Evolutionary conservation across 2,329 filamentous ascomycete species (phyloP).

Genomic region (Chaetothyriales sp.): DNA sequence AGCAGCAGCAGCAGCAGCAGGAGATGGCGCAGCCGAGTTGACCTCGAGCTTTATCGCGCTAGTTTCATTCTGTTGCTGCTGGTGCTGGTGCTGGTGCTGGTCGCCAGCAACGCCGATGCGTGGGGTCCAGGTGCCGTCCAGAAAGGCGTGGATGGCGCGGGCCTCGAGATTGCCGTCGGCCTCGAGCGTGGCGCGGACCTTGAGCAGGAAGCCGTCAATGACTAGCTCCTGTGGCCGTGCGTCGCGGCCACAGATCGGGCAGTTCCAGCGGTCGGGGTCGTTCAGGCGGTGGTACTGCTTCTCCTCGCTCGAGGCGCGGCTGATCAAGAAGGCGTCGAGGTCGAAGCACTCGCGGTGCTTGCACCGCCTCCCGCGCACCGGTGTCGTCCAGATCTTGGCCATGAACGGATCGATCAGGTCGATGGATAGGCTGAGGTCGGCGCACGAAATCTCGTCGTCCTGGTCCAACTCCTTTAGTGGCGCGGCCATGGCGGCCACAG

Average conservation of each 20-base stretch:
- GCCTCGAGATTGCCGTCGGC: conserved; percentile 35
- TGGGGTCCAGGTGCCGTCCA: conserved; percentile 49
- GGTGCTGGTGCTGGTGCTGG: not conserved
- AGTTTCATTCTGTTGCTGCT: not conserved
- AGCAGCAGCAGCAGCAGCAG: too few species aligned
- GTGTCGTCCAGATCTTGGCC: conserved; percentile 50
- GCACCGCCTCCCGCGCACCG: conserved; percentile 58
- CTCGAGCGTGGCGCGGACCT: conserved; percentile 46
- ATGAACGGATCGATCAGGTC: conserved; percentile 56
- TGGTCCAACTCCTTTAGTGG: conserved; percentile 22
- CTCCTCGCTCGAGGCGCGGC: conserved; percentile 37
- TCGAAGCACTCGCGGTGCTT: conserved; percentile 82
- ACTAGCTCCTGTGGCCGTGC: conserved; percentile 58
- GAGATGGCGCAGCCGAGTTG: not conserved
- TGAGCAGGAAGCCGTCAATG: conserved; percentile 59
- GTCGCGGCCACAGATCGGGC: conserved; percentile 68
- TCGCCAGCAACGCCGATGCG: not conserved
- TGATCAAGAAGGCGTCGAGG: conserved; percentile 63
- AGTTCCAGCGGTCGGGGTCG: conserved; percentile 59
- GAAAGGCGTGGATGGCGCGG: conserved; percentile 49
- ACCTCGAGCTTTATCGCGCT: not conserved
- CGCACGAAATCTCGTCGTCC: conserved; percentile 52
- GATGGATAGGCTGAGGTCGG: conserved; percentile 45
- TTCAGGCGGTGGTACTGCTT: conserved; percentile 36
- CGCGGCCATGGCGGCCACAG: conserved; percentile 42